phyloP scores from a whole-genome alignment of 2,329 filamentous ascomycete species.

The Dissoconium aciculare region DNA sequence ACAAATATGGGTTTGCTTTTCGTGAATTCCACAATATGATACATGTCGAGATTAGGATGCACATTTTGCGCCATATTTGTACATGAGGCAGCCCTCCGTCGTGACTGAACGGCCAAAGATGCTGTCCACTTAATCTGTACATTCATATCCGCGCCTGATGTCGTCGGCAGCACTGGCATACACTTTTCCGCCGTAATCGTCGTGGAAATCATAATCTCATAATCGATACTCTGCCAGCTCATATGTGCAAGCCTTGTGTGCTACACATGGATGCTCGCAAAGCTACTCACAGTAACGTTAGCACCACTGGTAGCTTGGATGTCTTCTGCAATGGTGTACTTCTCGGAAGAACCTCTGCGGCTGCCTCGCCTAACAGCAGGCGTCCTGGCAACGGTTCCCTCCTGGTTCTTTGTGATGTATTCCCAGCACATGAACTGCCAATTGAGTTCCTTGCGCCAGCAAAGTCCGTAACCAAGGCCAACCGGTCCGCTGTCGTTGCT shows the following conservation, averaged over 20 bases:
- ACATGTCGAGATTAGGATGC: too few relatives aligned
- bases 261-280: slow-evolving; percentile 25
- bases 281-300: slow-evolving; percentile 22
- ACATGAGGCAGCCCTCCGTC: too few relatives aligned
- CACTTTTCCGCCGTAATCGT: too few relatives aligned
- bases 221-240: slow-evolving; percentile 21
- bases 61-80: too few relatives aligned
- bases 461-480: slow-evolving; percentile 42
- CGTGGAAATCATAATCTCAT: slow-evolving; percentile 14
- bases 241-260: slow-evolving; percentile 18
- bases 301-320: slow-evolving; percentile 13
- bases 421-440: slow-evolving; percentile 77
- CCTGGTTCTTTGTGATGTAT: slow-evolving; percentile 25
- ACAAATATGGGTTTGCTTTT: too few relatives aligned
- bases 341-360: slow-evolving; percentile 13
- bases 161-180: too few relatives aligned
- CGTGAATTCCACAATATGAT: too few relatives aligned
- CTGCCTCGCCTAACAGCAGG: slow-evolving; percentile 3
- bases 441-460: slow-evolving; percentile 61
- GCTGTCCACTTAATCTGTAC: too few relatives aligned
- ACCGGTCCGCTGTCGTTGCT: slow-evolving; percentile 23
- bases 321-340: slow-evolving; percentile 11
- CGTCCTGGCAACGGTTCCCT: slow-evolving; percentile 12
- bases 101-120: too few relatives aligned
- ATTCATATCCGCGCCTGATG: too few relatives aligned